These are phyloP conservation scores for Nemophila menziesii DNA, from an alignment of 257 asterid genomes.

Conservation along the genomic window DNA sequence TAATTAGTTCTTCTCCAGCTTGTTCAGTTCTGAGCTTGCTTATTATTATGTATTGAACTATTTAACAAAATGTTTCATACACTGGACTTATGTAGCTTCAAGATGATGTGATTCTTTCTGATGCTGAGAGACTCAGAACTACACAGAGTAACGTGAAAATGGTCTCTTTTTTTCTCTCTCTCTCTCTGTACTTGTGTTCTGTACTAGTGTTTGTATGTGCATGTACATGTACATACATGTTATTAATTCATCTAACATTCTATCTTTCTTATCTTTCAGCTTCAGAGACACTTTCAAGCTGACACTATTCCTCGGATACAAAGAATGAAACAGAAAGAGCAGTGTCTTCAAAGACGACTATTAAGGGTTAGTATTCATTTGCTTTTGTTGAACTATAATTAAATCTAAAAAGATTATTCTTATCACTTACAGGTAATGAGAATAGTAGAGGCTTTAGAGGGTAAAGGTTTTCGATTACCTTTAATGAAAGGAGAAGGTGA, in stretches of 20 bases:
- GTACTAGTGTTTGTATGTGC: slow-evolving; percentile 1
- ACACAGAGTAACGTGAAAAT: slow-evolving; percentile 86
- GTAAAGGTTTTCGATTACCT: slow-evolving; percentile 80
- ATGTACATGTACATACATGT: not conserved
- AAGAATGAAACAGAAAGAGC: slow-evolving; percentile 92
- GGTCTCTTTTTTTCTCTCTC: slow-evolving; percentile 28
- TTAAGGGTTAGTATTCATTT: slow-evolving; percentile 46
- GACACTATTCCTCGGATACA: slow-evolving; percentile 85
- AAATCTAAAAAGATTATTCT: not conserved
- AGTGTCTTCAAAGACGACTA: slow-evolving; percentile 82
- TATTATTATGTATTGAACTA: not conserved
- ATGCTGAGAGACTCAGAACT: slow-evolving; percentile 79
- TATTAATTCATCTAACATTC: not conserved
- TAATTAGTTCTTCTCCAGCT: not conserved
- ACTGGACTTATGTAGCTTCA: slow-evolving; percentile 54
- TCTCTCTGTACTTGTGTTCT: slow-evolving; percentile 4
- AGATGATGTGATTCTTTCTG: slow-evolving; percentile 80
- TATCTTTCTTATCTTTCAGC: slow-evolving; percentile 28
- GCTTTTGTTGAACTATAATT: not conserved
- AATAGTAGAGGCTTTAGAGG: slow-evolving; percentile 80
- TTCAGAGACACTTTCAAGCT: slow-evolving; percentile 86
- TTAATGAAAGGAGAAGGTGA: slow-evolving; percentile 90
- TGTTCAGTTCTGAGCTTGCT: not conserved
- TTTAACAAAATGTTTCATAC: slow-evolving; percentile 10
- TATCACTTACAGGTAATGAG: slow-evolving; percentile 56